Base-by-base conservation (phyloP, 208 protist genomes). In the Leishmania amazonensis region DNA sequence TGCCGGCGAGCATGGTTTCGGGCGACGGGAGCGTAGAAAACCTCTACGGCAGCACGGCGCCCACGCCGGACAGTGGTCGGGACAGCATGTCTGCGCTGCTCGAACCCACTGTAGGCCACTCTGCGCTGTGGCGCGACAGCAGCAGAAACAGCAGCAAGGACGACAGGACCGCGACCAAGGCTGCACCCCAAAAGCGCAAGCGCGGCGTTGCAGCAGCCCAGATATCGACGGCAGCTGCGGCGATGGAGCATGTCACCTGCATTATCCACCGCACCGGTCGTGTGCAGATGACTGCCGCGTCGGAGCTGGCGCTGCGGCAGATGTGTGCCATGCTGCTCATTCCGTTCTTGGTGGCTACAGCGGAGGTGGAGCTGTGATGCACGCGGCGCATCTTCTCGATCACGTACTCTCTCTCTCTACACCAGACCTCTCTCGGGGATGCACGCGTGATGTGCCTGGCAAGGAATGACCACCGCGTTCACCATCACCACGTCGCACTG, bases 171-270 rank as follows among this genome's bases (percentile, higher is more conserved):
- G 49, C 31, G 4, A n/a, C 17, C 17, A 60, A 38, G 72, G 28
- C 72, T 24, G 31, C 49, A 31, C 72, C 49, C 15, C 49, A 13
- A 13, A 76, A 76, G 31, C 72, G 72, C 31, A 38, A 4, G 45
- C 49, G 72, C 49, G 51, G 45, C 3, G 72, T 15, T n/a, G 38
- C 9, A 0, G 24, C 68, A 6, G 8, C 24, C 0, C 19, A 24
- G 28, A 53, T 42, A 73, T n/a, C 68, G 40, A 8, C 24, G 68
- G 42, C 68, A 35, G 8, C 70, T 9, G 68, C 31, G 17, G 60
- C 67, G 38, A 73, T 76, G 24, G 83, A 86, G 83, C 83, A 82
- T 31, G 83, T 86, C 0, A 77, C 83, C 35, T 86, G 83, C 35
- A 1, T 79, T 0, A 51, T 86, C 11, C 58, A 83, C 53, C 53